These are phyloP conservation scores for Fistulifera pelliculosa DNA, from an alignment of 108 stramenopile genomes.

Conservation along the genomic window DNA sequence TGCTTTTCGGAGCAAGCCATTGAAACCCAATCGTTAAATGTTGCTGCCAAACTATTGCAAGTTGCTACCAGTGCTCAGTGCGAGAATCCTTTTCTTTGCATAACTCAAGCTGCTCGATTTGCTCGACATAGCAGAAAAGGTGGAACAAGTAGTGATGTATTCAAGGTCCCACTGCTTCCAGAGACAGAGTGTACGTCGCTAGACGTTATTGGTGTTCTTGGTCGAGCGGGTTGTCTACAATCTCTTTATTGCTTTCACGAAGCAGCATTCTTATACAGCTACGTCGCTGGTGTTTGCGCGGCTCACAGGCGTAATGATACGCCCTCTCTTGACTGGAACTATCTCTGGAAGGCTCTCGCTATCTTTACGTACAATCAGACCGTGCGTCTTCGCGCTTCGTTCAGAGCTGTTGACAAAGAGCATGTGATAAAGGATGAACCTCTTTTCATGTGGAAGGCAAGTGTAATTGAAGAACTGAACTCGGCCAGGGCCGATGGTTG, in stretches of 20 bases:
- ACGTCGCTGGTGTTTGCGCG: constrained; percentile 54
- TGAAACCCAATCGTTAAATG: constrained; percentile 52
- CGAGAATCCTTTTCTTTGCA: constrained; percentile 59
- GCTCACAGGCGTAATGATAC: too few species aligned
- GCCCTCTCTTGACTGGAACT: neutral
- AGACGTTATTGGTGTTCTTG: constrained; percentile 67
- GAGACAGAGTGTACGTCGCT: constrained; percentile 33
- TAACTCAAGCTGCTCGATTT: constrained; percentile 80
- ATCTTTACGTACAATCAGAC: neutral
- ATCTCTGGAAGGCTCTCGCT: neutral
- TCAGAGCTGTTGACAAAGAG: too few species aligned
- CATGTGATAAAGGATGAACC: too few species aligned
- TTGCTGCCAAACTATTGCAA: constrained; percentile 49
- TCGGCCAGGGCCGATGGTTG: too few species aligned
- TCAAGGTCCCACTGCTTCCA: constrained; percentile 45
- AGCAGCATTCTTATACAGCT: constrained; percentile 69
- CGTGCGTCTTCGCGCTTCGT: neutral
- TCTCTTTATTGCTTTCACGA: constrained; percentile 64
- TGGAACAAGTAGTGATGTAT: constrained; percentile 55
- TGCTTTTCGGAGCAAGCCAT: constrained; percentile 53
- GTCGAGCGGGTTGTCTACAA: constrained; percentile 75
- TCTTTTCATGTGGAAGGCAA: too few species aligned
- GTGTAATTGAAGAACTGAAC: too few species aligned
- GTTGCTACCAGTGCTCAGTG: constrained; percentile 43
- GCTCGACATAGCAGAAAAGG: constrained; percentile 59